These are phyloP conservation scores for Davidsoniella neocaledoniae DNA, from an alignment of 2,329 filamentous ascomycete genomes.

Conservation along the genomic window DNA sequence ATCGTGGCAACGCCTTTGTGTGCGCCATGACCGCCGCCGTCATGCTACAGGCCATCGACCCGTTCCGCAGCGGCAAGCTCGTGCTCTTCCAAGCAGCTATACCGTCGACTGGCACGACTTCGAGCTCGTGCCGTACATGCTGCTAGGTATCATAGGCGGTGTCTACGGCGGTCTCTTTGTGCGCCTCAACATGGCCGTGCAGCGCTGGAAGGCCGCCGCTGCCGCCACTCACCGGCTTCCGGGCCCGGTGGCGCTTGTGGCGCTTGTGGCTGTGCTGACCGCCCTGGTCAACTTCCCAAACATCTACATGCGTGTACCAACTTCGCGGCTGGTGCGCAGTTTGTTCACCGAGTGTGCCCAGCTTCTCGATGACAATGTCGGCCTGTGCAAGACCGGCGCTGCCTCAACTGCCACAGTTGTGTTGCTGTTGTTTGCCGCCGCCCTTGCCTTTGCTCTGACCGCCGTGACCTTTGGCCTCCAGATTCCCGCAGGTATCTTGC, in stretches of 20 bases:
- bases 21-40: slow-evolving; percentile 98
- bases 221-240: slow-evolving; percentile 48
- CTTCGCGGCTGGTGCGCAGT: slow-evolving; percentile 77
- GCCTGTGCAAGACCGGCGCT: slow-evolving; percentile 51
- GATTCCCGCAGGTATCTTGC: slow-evolving; percentile 85
- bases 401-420: slow-evolving; percentile 61
- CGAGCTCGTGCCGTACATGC: slow-evolving; percentile 72
- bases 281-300: slow-evolving; percentile 90
- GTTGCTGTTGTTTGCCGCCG: slow-evolving; percentile 63
- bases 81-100: slow-evolving; percentile 94
- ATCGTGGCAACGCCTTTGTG: slow-evolving; percentile 99
- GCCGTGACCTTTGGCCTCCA: slow-evolving; percentile 84
- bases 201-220: slow-evolving; percentile 45
- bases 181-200: slow-evolving; percentile 77
- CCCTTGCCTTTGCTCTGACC: slow-evolving; percentile 72
- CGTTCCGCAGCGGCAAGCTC: slow-evolving; percentile 86
- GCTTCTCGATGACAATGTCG: slow-evolving; percentile 69
- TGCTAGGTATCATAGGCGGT: slow-evolving; percentile 81
- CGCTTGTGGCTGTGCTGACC: slow-evolving; percentile 62
- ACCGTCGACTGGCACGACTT: slow-evolving; percentile 86
- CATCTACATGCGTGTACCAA: slow-evolving; percentile 86
- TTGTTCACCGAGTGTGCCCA: slow-evolving; percentile 83
- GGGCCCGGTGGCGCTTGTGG: slow-evolving; percentile 63
- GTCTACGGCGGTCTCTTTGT: slow-evolving; percentile 91
- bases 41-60: slow-evolving; percentile 79